Base-by-base conservation (phyloP, 495 filamentous ascomycete species). In the Cercophora samala region DNA sequence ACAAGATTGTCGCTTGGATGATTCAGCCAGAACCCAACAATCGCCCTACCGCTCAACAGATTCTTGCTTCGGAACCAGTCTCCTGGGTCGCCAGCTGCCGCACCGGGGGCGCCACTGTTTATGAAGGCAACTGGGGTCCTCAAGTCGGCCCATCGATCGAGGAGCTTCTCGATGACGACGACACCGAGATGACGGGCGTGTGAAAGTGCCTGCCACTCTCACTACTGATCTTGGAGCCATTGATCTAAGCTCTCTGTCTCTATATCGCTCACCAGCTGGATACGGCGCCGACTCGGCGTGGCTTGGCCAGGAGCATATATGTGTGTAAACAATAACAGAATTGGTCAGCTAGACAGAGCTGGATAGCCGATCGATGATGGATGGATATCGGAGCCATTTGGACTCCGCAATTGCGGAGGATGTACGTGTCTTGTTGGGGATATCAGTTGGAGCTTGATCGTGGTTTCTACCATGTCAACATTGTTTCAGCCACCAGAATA, bases 111-210 rank as follows among this genome's bases (percentile, higher is more conserved):
- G 96, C 96, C 23, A 96, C 91, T 11, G 88, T 97, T 61, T 98
- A 89, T 68, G 95, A 99, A 80, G 96, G 95, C 70, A 93, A 92
- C 74, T 99, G 92, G 91, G 95, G 95, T 1, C 95, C 93, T 18
- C 72, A 71, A 4, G 25, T 68, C 21, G 70, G 60, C 22, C 70
- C 69, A 1, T 61, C 72, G 11, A 74, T 70, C 19, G 59, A 69
- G 19, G 68, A 68, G 52, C 62, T 73, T 19, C 69, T 78, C 37
- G 82, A 84, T 64, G 78, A 80, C 3, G 81, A 21, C 18, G 82
- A 84, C 64, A 79, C 80, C 13, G 80, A 79, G 65, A 84, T 84
- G 82, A 83, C 73, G 1, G 82, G 79, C 65, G 79, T 81, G 59
- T 82, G 70, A 80, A 63, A 56, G 23, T 17, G 58, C 24, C 54